phyloP scores from a whole-genome alignment of 116 monocot genomes.

The Dioscorea cayenensis region DNA sequence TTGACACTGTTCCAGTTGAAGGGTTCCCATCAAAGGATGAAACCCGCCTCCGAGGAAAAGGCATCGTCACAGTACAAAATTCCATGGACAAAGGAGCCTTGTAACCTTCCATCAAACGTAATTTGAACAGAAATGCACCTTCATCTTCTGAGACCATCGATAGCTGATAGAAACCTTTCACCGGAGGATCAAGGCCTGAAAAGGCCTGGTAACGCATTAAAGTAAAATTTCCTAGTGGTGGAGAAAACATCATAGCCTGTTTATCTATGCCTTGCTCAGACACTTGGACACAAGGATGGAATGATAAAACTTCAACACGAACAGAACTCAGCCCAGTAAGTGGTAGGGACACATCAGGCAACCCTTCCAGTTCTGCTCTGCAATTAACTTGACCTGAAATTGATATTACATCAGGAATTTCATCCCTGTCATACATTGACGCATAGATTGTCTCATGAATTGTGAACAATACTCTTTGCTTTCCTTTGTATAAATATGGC shows the following conservation, averaged over 20 bases:
- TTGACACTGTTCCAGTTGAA: constrained; percentile 73
- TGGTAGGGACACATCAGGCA: constrained; percentile 87
- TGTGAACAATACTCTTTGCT: constrained; percentile 72
- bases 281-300: constrained; percentile 90
- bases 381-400: constrained; percentile 94
- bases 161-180: constrained; percentile 98
- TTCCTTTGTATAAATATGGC: constrained; percentile 90
- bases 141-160: constrained; percentile 98
- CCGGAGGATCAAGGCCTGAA: constrained; percentile 49
- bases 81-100: constrained; percentile 84
- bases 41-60: constrained; percentile 77
- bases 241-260: constrained; percentile 78
- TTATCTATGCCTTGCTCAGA: constrained; percentile 80
- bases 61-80: constrained; percentile 79
- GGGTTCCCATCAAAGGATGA: constrained; percentile 88
- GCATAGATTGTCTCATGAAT: constrained; percentile 72
- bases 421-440: constrained; percentile 91
- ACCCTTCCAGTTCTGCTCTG: constrained; percentile 93
- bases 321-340: constrained; percentile 46
- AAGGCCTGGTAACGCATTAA: constrained; percentile 75
- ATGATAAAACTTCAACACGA: constrained; percentile 59
- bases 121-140: constrained; percentile 93
- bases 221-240: constrained; percentile 85
- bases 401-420: constrained; percentile 75
- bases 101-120: constrained; percentile 91